These are phyloP conservation scores for Phaeosphaeriaceae sp. DNA, from an alignment of 2,329 filamentous ascomycete genomes.

Conservation along the genomic window DNA sequence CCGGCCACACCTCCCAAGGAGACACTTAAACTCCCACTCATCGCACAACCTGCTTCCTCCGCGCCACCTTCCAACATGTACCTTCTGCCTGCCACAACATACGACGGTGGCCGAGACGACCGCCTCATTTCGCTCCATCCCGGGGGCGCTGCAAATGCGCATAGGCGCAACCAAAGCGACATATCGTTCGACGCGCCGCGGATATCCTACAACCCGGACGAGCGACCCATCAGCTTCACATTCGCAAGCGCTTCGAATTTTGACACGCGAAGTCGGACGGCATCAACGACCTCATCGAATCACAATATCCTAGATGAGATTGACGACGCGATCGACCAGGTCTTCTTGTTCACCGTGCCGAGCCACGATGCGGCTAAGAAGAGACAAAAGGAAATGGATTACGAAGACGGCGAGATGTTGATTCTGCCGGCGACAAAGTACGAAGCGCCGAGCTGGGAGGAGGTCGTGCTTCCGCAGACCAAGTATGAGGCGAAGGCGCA, in stretches of 20 bases:
- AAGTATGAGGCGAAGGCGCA: neutral
- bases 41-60: constrained; percentile 12
- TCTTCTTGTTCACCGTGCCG: constrained; percentile 23
- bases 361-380: neutral
- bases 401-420: neutral
- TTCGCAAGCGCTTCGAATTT: constrained; percentile 20
- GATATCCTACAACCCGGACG: constrained; percentile 18
- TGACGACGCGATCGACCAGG: constrained; percentile 34
- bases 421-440: constrained; percentile 16
- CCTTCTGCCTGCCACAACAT: constrained; percentile 31
- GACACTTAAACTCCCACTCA: constrained; percentile 19
- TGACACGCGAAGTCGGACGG: constrained; percentile 17
- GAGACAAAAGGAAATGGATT: neutral
- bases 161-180: neutral
- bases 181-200: constrained; percentile 5
- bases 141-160: neutral
- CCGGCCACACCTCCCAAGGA: constrained; percentile 10
- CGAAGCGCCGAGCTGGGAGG: neutral
- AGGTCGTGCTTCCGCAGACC: neutral
- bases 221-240: constrained; percentile 24
- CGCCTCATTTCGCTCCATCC: constrained; percentile 20
- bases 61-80: constrained; percentile 20
- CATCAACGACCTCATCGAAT: constrained; percentile 12
- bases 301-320: constrained; percentile 29
- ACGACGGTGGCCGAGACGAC: constrained; percentile 16